Conservation (phyloP, 2,329 filamentous ascomycete genomes). For the Monosporascus ibericus region DNA sequence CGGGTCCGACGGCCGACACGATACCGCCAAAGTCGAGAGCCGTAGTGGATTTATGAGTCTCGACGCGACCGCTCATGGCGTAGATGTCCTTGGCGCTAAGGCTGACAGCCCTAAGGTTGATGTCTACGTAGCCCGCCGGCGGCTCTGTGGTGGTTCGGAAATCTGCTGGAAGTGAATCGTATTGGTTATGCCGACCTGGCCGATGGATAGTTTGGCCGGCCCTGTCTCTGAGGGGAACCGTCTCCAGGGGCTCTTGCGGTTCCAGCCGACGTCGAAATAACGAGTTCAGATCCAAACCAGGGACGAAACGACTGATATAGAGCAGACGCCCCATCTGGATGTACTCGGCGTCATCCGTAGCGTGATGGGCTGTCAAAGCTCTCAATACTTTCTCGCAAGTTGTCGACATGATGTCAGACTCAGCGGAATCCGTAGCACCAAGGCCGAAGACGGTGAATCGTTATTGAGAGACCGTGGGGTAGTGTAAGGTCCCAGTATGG, state of each 20-base stretch:
- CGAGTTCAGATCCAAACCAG: no score
- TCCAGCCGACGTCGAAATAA: no score
- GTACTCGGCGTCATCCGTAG: constrained; percentile 13
- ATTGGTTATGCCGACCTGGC: constrained; percentile 6
- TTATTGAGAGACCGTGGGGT: no score
- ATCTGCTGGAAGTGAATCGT: constrained; percentile 16
- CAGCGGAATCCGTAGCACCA: no score
- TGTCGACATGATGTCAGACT: not conserved
- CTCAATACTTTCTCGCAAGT: constrained; percentile 1
- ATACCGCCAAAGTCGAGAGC: constrained; percentile 21
- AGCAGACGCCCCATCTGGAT: constrained; percentile 6
- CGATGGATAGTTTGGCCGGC: not conserved
- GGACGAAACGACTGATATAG: constrained; percentile 17
- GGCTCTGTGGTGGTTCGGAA: no score
- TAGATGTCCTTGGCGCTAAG: constrained; percentile 22
- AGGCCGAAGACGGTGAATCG: no score
- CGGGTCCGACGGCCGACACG: constrained; percentile 14
- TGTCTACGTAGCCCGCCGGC: constrained; percentile 2
- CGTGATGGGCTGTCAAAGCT: not conserved
- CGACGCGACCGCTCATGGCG: constrained; percentile 20
- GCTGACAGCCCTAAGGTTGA: constrained; percentile 9
- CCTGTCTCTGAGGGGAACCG: no score
- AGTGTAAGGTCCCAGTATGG: no score
- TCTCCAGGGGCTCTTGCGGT: no score
- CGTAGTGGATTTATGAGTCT: constrained; percentile 13